These are phyloP conservation scores for Paramecium sexaurelia DNA, from an alignment of 73 alveolate genomes.

Conservation along the genomic window DNA sequence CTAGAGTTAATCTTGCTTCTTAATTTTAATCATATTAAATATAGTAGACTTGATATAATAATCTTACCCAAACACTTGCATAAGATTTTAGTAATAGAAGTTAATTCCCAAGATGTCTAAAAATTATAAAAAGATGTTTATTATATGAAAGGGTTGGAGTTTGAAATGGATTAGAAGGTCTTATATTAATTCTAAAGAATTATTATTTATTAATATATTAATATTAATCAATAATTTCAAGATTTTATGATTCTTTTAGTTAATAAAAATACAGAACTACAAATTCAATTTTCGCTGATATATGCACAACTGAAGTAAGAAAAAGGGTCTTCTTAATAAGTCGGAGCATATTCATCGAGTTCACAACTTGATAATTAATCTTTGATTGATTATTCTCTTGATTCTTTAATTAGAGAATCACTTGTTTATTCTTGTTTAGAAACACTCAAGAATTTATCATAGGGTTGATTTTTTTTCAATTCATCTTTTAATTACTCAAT, in stretches of 20 bases:
- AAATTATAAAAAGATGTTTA: too few relatives aligned
- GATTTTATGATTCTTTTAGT: background rate
- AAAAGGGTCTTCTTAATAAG: background rate
- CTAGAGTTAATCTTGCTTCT: too few relatives aligned
- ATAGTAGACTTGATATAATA: background rate
- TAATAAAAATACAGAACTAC: background rate
- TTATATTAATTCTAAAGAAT: too few relatives aligned
- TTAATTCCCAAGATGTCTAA: too few relatives aligned
- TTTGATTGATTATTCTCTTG: background rate
- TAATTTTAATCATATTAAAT: background rate
- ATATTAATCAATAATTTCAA: too few relatives aligned
- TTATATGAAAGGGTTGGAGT: too few relatives aligned
- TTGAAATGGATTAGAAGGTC: too few relatives aligned
- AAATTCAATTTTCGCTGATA: background rate
- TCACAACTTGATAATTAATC: background rate
- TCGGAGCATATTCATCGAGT: background rate
- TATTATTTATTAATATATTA: too few relatives aligned
- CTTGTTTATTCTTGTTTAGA: background rate
- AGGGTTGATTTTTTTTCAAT: background rate
- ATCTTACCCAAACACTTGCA: background rate
- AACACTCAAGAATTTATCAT: conserved; percentile 33
- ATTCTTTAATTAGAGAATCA: background rate
- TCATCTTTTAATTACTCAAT: background rate
- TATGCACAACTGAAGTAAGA: background rate
- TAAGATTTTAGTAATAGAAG: conserved; percentile 14